These are phyloP conservation scores for Ceratobasidium sp. DNA, from an alignment of 1,284 basidiomycete species.

Conservation along the genomic window DNA sequence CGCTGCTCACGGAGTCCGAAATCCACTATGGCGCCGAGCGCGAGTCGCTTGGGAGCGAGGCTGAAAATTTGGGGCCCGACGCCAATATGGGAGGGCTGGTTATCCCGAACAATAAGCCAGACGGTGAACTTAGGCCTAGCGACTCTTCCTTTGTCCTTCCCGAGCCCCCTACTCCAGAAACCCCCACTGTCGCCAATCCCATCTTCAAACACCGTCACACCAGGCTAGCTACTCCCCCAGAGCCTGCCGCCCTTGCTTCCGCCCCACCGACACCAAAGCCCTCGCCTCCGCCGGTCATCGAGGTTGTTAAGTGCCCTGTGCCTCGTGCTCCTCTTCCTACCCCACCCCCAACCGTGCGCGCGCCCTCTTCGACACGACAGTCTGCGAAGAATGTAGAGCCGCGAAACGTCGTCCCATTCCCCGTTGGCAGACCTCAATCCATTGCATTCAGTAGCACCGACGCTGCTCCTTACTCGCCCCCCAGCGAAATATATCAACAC, in stretches of 20 bases:
- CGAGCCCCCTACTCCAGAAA: too few species aligned
- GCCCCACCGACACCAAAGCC: not conserved
- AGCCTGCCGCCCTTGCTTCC: not conserved
- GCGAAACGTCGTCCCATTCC: constrained; percentile 25
- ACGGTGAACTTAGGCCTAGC: not conserved
- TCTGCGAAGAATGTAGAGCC: not conserved
- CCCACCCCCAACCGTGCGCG: not conserved
- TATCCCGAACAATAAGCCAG: not conserved
- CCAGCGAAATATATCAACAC: not conserved
- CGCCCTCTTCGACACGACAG: not conserved
- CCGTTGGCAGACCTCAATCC: not conserved
- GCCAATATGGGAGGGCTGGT: not conserved
- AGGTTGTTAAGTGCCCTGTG: not conserved
- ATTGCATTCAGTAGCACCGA: too few species aligned
- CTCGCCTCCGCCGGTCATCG: not conserved
- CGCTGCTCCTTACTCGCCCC: too few species aligned
- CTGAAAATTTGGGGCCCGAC: not conserved
- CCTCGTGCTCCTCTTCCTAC: not conserved
- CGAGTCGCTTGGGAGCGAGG: not conserved
- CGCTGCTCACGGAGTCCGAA: constrained; percentile 19
- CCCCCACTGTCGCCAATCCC: too few species aligned
- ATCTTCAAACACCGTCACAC: too few species aligned
- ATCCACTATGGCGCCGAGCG: not conserved
- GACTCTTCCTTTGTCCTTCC: not conserved
- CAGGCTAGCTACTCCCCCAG: not conserved